phyloP scores from a whole-genome alignment of 2,329 filamentous ascomycete genomes.

The Sporothrix protearum region DNA sequence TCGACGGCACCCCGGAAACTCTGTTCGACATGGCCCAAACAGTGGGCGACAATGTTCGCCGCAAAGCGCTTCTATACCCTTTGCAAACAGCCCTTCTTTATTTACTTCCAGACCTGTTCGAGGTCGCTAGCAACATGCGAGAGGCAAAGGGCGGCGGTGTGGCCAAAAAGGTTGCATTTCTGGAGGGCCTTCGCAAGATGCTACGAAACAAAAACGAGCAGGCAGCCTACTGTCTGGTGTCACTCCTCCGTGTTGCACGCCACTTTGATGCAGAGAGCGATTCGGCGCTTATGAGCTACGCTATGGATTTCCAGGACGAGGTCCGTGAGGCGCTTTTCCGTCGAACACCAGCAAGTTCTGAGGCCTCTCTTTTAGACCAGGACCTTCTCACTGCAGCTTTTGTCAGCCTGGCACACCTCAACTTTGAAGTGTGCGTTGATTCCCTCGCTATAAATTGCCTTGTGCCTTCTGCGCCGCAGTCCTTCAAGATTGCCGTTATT shows the following conservation, averaged over 20 bases:
- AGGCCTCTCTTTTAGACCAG: conserved; percentile 55
- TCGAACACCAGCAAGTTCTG: conserved; percentile 45
- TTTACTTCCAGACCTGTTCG: conserved; percentile 65
- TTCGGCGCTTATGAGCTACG: conserved; percentile 59
- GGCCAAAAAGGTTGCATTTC: conserved; percentile 62
- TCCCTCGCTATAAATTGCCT: conserved; percentile 56
- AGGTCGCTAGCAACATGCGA: conserved; percentile 64
- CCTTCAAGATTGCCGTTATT: conserved; percentile 60
- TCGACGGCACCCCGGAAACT: conserved; percentile 64
- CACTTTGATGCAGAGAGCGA: conserved; percentile 63
- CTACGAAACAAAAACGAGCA: conserved; percentile 63
- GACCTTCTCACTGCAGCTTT: conserved; percentile 65
- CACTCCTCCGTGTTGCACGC: conserved; percentile 58
- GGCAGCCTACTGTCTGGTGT: conserved; percentile 63
- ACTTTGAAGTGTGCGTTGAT: conserved; percentile 56
- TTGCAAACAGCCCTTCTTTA: conserved; percentile 62
- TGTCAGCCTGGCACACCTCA: conserved; percentile 61
- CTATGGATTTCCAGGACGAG: conserved; percentile 67
- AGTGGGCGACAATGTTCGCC: conserved; percentile 55
- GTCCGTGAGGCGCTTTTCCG: conserved; percentile 63
- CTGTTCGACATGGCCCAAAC: conserved; percentile 67
- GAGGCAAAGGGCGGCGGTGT: conserved; percentile 61
- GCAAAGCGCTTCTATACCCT: conserved; percentile 56
- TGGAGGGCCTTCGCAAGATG: conserved; percentile 61
- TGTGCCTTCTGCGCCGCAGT: conserved; percentile 52